A percentile compares a stretch with the other conserved stretches of the same genome.
These are phyloP conservation scores for Lagerstroemia speciosa DNA, from an alignment of 345 rosid genomes.

Conservation along the genomic window DNA sequence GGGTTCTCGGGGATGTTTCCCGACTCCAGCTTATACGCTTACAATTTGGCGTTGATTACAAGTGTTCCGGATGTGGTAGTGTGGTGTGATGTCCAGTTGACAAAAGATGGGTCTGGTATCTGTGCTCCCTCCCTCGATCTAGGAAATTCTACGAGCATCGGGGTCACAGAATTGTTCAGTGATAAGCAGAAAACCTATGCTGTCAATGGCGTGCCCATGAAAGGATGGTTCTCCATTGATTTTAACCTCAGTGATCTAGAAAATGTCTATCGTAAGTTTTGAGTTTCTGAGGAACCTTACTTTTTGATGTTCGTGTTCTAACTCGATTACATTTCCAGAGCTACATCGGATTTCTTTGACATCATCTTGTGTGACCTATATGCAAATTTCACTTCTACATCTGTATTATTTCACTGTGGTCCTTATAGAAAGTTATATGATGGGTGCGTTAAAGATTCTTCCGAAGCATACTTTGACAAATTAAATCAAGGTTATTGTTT, in stretches of 20 bases:
- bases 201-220: conserved; percentile 44
- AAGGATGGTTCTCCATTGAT: conserved; percentile 73
- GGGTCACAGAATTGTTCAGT: neutral
- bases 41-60: conserved; percentile 21
- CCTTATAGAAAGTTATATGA: too few species aligned
- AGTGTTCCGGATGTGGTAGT: conserved; percentile 30
- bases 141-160: conserved; percentile 36
- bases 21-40: conserved; percentile 52
- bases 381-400: too few species aligned
- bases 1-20: conserved; percentile 93
- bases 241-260: conserved; percentile 34
- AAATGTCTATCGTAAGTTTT: conserved; percentile 42
- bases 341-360: too few species aligned
- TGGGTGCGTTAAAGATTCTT: too few species aligned
- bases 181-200: conserved; percentile 20
- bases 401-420: too few species aligned
- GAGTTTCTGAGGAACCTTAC: neutral
- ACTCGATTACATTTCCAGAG: too few species aligned
- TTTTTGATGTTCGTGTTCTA: neutral
- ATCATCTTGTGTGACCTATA: too few species aligned
- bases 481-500: too few species aligned
- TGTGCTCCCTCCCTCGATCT: conserved; percentile 64
- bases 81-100: conserved; percentile 91
- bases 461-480: too few species aligned
- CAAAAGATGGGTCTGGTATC: conserved; percentile 68